Percentiles rank a stretch among this genome's conserved stretches.
Evolutionary conservation across 129 eudicot genomes (phyloP).

Genomic region (Arctium lappa): DNA sequence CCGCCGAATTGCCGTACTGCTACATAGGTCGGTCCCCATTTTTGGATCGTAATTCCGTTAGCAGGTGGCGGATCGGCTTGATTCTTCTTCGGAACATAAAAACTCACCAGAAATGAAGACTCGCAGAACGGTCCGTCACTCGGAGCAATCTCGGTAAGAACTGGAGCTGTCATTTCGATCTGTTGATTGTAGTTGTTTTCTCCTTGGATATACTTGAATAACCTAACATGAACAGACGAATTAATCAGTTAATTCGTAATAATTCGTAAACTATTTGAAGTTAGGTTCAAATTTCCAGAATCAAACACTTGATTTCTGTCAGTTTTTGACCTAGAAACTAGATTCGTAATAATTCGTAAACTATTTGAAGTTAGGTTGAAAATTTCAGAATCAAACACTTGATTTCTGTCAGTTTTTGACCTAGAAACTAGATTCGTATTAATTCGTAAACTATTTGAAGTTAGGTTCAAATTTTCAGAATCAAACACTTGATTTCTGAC

Average conservation of each 20-base stretch:
- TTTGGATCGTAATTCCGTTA: constrained; percentile 58
- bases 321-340: constrained; percentile 1
- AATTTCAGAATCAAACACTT: not conserved
- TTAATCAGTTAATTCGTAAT: not conserved
- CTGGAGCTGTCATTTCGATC: constrained; percentile 94
- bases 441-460: not conserved
- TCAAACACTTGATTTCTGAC: too few relatives aligned
- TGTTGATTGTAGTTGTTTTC: constrained; percentile 51
- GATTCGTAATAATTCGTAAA: not conserved
- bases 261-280: too few relatives aligned
- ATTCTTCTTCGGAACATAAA: constrained; percentile 75
- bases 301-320: not conserved
- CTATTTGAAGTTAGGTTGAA: not conserved
- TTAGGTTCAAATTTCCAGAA: not conserved
- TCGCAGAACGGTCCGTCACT: constrained; percentile 92
- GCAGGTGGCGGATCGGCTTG: constrained; percentile 86
- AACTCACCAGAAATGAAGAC: constrained; percentile 75
- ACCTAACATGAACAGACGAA: constrained; percentile 34
- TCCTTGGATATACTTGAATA: constrained; percentile 82
- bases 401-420: not conserved
- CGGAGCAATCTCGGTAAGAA: constrained; percentile 66
- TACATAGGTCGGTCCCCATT: constrained; percentile 62
- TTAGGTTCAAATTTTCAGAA: not conserved
- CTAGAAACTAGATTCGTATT: not conserved
- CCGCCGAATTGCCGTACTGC: constrained; percentile 86